These are phyloP conservation scores for Pseudogymnoascus sp. DNA, from an alignment of 2,329 filamentous ascomycete species.

Conservation along the genomic window DNA sequence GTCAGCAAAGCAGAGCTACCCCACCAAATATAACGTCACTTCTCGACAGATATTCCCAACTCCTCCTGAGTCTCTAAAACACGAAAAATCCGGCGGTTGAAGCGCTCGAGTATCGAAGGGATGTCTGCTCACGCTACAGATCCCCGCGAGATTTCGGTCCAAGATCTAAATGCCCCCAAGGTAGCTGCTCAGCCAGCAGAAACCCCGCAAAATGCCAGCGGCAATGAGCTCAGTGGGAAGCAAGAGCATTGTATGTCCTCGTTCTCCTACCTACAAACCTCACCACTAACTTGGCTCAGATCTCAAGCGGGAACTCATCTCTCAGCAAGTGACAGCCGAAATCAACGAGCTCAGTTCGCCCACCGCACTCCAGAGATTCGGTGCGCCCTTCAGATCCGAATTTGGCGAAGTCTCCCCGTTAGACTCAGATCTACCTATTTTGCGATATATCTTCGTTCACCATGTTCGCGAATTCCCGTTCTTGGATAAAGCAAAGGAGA, in stretches of 20 bases:
- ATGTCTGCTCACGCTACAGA: neutral
- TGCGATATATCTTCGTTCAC: slow-evolving; percentile 95
- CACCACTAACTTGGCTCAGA: slow-evolving; percentile 42
- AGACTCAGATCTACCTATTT: slow-evolving; percentile 85
- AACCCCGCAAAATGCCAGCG: slow-evolving; percentile 1
- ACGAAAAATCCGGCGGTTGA: neutral
- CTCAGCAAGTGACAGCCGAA: slow-evolving; percentile 80
- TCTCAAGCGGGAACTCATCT: slow-evolving; percentile 89
- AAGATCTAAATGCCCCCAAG: neutral
- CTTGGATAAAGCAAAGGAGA: slow-evolving; percentile 90
- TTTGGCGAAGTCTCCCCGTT: slow-evolving; percentile 86
- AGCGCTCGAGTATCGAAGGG: neutral
- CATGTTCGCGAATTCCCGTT: slow-evolving; percentile 98
- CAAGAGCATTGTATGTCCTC: slow-evolving; percentile 81
- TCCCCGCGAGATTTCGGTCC: neutral
- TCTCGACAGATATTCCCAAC: neutral
- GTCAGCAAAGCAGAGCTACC: slow-evolving; percentile 1
- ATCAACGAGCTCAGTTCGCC: slow-evolving; percentile 90
- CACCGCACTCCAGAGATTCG: slow-evolving; percentile 88
- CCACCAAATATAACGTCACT: slow-evolving; percentile 2
- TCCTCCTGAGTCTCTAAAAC: neutral
- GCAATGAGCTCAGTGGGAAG: slow-evolving; percentile 66
- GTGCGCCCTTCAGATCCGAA: slow-evolving; percentile 88
- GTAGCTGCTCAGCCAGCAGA: neutral
- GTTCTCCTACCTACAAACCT: neutral